Evolutionary conservation across 768 basidiomycete species (phyloP).

Genomic region (Tricholoma saponaceum): DNA sequence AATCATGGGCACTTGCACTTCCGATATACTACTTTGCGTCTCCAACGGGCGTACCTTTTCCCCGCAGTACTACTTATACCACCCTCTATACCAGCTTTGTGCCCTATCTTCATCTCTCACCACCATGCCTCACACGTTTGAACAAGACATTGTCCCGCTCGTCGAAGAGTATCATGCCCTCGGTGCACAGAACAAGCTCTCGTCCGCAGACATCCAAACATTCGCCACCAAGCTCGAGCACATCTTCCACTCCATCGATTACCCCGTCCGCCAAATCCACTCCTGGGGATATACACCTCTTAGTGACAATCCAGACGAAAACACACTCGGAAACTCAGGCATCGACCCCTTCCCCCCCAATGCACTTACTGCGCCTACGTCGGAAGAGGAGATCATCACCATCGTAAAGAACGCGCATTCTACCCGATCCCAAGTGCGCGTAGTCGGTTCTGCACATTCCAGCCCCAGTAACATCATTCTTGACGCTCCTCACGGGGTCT

Average conservation of each 20-base stretch:
- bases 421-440: conserved; percentile 1
- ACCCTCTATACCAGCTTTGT: no score
- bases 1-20: no score
- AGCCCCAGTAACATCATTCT: conserved; percentile 3
- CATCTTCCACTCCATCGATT: background rate
- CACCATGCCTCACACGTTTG: background rate
- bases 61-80: no score
- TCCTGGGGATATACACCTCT: background rate
- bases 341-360: conserved; percentile 3
- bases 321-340: background rate
- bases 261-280: background rate
- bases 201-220: background rate
- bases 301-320: background rate
- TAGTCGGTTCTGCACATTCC: conserved; percentile 2
- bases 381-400: conserved; percentile 1
- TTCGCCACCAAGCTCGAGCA: background rate
- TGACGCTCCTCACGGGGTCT: background rate
- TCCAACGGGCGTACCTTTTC: no score
- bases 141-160: background rate
- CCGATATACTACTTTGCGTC: no score
- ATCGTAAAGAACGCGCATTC: background rate
- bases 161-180: background rate
- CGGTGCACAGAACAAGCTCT: background rate
- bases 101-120: background rate
- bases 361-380: background rate